Evolutionary conservation across 345 rosid species (phyloP).

Genomic region (Eucalyptus marginata): DNA sequence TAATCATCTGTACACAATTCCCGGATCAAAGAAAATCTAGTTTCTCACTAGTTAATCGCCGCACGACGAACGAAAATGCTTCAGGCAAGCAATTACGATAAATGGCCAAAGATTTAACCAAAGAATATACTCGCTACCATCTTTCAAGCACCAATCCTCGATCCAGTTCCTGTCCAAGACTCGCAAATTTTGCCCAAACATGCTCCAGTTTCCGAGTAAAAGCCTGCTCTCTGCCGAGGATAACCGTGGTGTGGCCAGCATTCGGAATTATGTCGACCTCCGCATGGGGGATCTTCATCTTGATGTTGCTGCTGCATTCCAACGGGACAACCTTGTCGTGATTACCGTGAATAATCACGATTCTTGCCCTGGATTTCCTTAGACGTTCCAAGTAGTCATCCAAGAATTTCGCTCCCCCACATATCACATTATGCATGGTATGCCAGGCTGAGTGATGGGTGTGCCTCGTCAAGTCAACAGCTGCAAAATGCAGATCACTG

Average conservation of each 20-base stretch:
- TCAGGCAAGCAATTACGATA: neutral
- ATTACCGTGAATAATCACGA: conserved; percentile 55
- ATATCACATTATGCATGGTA: conserved; percentile 69
- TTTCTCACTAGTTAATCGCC: neutral
- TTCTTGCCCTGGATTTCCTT: conserved; percentile 8
- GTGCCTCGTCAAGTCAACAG: conserved; percentile 41
- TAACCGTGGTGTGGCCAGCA: conserved; percentile 38
- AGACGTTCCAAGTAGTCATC: conserved; percentile 35
- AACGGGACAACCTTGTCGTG: conserved; percentile 39
- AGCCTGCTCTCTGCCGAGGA: conserved; percentile 34
- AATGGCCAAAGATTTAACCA: neutral
- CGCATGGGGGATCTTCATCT: conserved; percentile 26
- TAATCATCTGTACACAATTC: neutral
- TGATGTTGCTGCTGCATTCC: conserved; percentile 42
- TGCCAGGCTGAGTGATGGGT: conserved; percentile 86
- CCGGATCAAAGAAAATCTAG: neutral
- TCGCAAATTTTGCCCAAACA: conserved; percentile 18
- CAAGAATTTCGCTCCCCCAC: conserved; percentile 53
- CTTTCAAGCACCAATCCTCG: conserved; percentile 14
- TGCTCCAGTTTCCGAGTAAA: conserved; percentile 33
- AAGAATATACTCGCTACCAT: neutral
- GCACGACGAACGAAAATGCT: neutral
- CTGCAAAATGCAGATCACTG: conserved; percentile 35
- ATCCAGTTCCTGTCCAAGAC: neutral
- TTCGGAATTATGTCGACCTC: conserved; percentile 21